Evolutionary conservation across 2,329 filamentous ascomycete species (phyloP).

Genomic region (Uncinocarpus reesii): DNA sequence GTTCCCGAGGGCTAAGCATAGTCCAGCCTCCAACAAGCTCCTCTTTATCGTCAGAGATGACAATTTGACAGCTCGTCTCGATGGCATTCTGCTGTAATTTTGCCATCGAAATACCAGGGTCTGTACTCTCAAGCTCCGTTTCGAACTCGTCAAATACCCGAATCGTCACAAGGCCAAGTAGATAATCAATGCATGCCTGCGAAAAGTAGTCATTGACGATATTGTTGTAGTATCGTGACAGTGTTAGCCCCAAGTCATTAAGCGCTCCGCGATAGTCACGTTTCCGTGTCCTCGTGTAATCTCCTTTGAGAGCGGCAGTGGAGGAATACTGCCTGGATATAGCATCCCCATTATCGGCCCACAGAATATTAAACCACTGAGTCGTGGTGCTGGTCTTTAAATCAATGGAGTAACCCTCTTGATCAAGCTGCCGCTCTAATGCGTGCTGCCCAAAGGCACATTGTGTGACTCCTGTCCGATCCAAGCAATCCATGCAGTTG

Average conservation of each 20-base stretch:
- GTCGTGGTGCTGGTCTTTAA: slow-evolving; percentile 67
- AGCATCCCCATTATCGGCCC: slow-evolving; percentile 96
- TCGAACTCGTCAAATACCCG: slow-evolving; percentile 91
- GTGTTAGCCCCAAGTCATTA: slow-evolving; percentile 79
- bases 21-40: slow-evolving; percentile 87
- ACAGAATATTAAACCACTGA: slow-evolving; percentile 89
- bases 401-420: slow-evolving; percentile 65
- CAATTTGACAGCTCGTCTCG: slow-evolving; percentile 75
- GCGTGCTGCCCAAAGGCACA: slow-evolving; percentile 78
- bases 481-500: slow-evolving; percentile 97
- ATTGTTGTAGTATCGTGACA: slow-evolving; percentile 66
- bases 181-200: slow-evolving; percentile 87
- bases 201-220: slow-evolving; percentile 98
- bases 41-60: slow-evolving; percentile 71
- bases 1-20: slow-evolving; percentile 61
- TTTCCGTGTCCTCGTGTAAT: slow-evolving; percentile 86
- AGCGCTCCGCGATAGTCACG: slow-evolving; percentile 83
- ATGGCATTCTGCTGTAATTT: slow-evolving; percentile 82
- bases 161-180: slow-evolving; percentile 76
- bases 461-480: slow-evolving; percentile 91
- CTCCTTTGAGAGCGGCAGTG: slow-evolving; percentile 89
- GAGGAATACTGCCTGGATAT: slow-evolving; percentile 94
- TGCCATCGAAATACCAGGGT: slow-evolving; percentile 77
- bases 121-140: slow-evolving; percentile 80
- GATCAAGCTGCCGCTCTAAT: slow-evolving; percentile 66